phyloP scores from a whole-genome alignment of 768 basidiomycete species.

The Multifurca ochricompacta region DNA sequence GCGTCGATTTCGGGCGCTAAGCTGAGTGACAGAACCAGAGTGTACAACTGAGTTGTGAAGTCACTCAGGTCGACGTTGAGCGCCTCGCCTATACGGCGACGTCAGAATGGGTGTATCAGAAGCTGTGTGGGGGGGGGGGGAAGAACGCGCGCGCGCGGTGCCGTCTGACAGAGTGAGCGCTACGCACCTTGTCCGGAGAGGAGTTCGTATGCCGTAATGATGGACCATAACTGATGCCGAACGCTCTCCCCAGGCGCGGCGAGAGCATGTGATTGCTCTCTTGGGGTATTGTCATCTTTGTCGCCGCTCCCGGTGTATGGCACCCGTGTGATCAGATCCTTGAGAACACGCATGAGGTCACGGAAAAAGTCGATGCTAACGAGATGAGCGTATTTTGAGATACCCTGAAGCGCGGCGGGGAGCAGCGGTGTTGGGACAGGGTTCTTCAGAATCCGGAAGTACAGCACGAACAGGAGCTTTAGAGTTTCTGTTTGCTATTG shows the following conservation, averaged over 20 bases:
- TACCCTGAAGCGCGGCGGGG: conserved; percentile 82
- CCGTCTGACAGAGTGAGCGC: conserved; percentile 1
- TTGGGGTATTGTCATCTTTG: conserved; percentile 18
- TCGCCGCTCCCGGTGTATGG: conserved; percentile 32
- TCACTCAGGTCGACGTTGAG: conserved; percentile 91
- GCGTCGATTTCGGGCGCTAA: conserved; percentile 58
- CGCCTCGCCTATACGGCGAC: conserved; percentile 69
- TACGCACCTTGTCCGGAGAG: conserved; percentile 85
- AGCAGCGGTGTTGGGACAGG: conserved; percentile 71
- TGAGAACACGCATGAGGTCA: conserved; percentile 83
- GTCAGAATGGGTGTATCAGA: conserved; percentile 1
- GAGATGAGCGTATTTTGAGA: conserved; percentile 89
- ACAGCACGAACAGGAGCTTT: conserved; percentile 93
- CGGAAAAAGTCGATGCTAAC: conserved; percentile 99
- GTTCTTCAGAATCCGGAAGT: conserved; percentile 92
- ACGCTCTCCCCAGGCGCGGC: conserved; percentile 31
- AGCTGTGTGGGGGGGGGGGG: conserved; percentile 3
- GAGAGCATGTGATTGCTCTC: conserved; percentile 15
- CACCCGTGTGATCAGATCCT: conserved; percentile 56
- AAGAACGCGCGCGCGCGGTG: conserved; percentile 8
- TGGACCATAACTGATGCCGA: conserved; percentile 67
- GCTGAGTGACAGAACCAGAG: conserved; percentile 69
- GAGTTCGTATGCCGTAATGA: conserved; percentile 95
- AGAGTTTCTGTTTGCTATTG: conserved; percentile 95
- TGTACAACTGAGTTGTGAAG: conserved; percentile 79